Evolutionary conservation across 768 basidiomycete species (phyloP), one percentile per base, ranked within the genome.

Genomic region (Chlorophyllum brunneum): DNA sequence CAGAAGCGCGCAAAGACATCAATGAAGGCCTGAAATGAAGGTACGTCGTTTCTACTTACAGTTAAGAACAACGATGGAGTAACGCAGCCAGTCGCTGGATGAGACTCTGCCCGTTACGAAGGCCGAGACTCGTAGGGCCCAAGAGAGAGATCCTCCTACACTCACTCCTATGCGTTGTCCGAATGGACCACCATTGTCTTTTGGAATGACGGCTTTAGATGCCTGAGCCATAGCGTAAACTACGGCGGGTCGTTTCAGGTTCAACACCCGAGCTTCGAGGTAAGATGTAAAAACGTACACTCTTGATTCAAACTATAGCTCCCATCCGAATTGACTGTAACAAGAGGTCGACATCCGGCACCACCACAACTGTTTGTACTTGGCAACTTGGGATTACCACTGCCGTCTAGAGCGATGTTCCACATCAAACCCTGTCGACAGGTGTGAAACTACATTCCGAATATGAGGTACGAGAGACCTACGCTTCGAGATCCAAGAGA

Each of bases 141-240:
- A 82, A 56, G 61, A 70, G 13, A 80, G 67, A 6, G 59, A 66
- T 1, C 87, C 87, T 5, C 75, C 76, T 1, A 89, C 79, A 33
- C 73, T 73, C 13, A 83, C 81, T 2, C 79, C 83, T 38, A 89
- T 81, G 11, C 88, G 77, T 59, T 85, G 73, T 15, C 81, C 88
- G 60, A 74, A 88, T 1, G 85, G 83, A 1, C 88, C 88, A 1
- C 79, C 81, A 0, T 60, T 59, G 45, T 91, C 88, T 42, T 81
- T 80, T 0, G 88, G 88, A 18, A 86, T 70, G 48, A 85, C 76
- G 2, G 86, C 87, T 63, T 86, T 86, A 20, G 84, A 85, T 2
- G 82, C 82, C 47, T 89, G 86, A 1, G 83, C 85, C 80, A 89
- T 84, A 0, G 81, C 67, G 53, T 86, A 88, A 66, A 84, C 82